phyloP scores from a whole-genome alignment of 345 rosid species.

The Brassica juncea region DNA sequence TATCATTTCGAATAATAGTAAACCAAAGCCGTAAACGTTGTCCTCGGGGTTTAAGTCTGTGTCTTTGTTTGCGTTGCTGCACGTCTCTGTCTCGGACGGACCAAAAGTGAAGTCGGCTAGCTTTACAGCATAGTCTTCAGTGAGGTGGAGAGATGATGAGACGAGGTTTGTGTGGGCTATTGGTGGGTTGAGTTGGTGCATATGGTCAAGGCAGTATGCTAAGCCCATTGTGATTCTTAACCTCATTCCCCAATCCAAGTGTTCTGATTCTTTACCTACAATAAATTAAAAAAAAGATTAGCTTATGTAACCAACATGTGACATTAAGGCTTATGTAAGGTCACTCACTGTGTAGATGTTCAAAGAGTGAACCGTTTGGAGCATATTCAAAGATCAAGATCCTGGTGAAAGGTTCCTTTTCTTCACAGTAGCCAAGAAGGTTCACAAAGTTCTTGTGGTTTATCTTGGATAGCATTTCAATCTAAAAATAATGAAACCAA shows the following conservation, averaged over 20 bases:
- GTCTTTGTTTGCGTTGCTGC: conserved; percentile 38
- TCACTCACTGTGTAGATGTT: conserved; percentile 77
- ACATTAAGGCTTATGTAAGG: neutral
- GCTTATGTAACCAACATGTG: neutral
- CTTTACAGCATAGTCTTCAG: conserved; percentile 92
- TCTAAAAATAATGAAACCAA: conserved; percentile 50
- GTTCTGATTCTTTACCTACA: conserved; percentile 90
- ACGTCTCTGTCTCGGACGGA: conserved; percentile 47
- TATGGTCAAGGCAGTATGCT: conserved; percentile 78
- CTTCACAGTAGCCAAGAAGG: conserved; percentile 89
- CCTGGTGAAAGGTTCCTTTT: conserved; percentile 84
- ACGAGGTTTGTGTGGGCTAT: conserved; percentile 60
- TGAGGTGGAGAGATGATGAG: conserved; percentile 70
- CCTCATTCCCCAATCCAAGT: conserved; percentile 83
- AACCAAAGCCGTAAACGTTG: conserved; percentile 74
- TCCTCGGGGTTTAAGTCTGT: conserved; percentile 34
- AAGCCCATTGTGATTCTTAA: conserved; percentile 82
- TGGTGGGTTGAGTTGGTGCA: conserved; percentile 80
- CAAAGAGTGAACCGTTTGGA: conserved; percentile 91
- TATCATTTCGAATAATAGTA: conserved; percentile 71
- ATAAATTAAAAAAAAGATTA: neutral
- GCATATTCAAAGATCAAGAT: conserved; percentile 97
- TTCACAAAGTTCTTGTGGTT: conserved; percentile 93
- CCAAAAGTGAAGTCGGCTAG: conserved; percentile 69
- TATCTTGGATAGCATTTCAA: conserved; percentile 70